Conservation (phyloP, 164 flowering plant genomes). For the Saururus chinensis region DNA sequence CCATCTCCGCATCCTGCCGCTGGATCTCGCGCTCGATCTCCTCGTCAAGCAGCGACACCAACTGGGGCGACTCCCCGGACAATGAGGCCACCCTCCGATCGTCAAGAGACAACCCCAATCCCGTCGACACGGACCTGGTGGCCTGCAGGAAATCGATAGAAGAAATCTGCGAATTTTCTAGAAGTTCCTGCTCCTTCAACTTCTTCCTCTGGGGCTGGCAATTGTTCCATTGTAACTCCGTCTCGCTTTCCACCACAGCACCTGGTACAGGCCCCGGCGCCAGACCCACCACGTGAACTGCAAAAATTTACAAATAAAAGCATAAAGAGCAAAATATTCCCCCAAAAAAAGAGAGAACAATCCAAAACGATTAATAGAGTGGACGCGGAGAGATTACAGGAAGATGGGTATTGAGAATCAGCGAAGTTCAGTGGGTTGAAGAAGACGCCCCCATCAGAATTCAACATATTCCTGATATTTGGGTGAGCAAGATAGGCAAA, state of each 20-base stretch:
- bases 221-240: constrained; percentile 47
- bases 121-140: constrained; percentile 63
- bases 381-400: constrained; percentile 34
- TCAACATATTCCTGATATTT: constrained; percentile 43
- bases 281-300: constrained; percentile 37
- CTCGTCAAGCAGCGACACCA: constrained; percentile 40
- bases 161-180: constrained; percentile 63
- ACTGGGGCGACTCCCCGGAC: constrained; percentile 43
- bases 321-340: not conserved
- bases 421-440: constrained; percentile 24
- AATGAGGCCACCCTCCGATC: constrained; percentile 43
- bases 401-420: constrained; percentile 60
- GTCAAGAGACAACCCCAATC: constrained; percentile 75
- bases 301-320: constrained; percentile 1
- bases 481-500: too few relatives aligned
- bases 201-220: constrained; percentile 41
- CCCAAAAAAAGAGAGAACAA: not conserved
- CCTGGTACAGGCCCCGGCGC: constrained; percentile 19
- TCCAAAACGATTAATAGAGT: not conserved
- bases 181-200: constrained; percentile 57
- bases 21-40: constrained; percentile 56
- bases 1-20: constrained; percentile 67
- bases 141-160: constrained; percentile 63
- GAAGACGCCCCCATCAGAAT: constrained; percentile 40
- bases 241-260: constrained; percentile 27